Evolutionary conservation across 176 grass and related monocot genomes (phyloP).

Genomic region (Phoenix dactylifera): DNA sequence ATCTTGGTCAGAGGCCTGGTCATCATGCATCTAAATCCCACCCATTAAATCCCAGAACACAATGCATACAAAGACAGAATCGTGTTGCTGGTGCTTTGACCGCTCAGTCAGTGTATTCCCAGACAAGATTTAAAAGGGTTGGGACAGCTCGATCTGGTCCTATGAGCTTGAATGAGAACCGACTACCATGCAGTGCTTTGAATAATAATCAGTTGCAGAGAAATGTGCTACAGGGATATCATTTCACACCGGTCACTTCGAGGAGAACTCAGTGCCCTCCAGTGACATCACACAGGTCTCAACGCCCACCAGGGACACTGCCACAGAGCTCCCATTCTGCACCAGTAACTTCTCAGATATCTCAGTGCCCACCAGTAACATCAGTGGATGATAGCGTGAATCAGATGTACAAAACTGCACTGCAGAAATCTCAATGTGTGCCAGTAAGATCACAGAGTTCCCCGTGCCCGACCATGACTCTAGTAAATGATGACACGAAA

Average conservation of each 20-base stretch:
- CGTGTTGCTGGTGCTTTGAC: conserved; percentile 7
- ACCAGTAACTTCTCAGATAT: conserved; percentile 15
- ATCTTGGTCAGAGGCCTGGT: conserved; percentile 1
- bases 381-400: conserved; percentile 17
- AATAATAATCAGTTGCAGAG: background rate
- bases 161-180: background rate
- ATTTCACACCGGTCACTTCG: no score
- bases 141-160: background rate
- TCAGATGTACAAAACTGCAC: conserved; percentile 11
- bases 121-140: conserved; percentile 3
- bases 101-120: conserved; percentile 16
- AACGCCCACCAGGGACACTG: no score
- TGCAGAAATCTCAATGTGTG: conserved; percentile 22
- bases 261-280: no score
- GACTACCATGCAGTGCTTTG: background rate
- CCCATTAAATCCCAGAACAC: background rate
- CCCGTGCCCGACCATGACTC: conserved; percentile 10
- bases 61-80: background rate
- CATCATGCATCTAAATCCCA: conserved; percentile 3
- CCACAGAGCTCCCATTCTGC: conserved; percentile 41
- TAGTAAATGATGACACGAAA: conserved; percentile 40
- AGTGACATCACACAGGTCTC: no score
- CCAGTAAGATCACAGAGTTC: conserved; percentile 22
- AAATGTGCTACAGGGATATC: background rate
- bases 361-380: conserved; percentile 21